A percentile compares a stretch with the other conserved stretches of the same genome.
These are phyloP conservation scores for Trametes versicolor DNA, from an alignment of 1,284 basidiomycete genomes.

Conservation along the genomic window DNA sequence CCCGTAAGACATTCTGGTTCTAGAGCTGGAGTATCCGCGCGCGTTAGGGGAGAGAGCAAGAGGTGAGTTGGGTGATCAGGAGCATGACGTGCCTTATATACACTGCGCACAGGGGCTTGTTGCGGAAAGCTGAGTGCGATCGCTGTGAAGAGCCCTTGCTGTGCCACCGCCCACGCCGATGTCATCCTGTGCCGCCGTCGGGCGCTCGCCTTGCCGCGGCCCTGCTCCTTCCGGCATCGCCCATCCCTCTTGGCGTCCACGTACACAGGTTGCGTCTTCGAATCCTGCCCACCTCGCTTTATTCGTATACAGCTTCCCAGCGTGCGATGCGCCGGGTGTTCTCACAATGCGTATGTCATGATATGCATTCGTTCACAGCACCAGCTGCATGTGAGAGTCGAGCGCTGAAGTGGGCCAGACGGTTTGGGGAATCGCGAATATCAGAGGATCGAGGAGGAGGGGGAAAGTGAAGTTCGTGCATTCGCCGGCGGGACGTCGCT, in stretches of 20 bases:
- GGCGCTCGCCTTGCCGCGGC: background rate
- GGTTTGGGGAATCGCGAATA: too few species aligned
- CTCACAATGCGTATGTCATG: too few species aligned
- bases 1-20: background rate
- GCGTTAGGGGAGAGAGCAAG: background rate
- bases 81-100: background rate
- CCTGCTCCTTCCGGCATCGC: background rate
- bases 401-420: too few species aligned
- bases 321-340: too few species aligned
- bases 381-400: too few species aligned
- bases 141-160: background rate
- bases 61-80: background rate
- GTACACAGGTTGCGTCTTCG: background rate
- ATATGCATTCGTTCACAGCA: too few species aligned
- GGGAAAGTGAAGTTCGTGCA: too few species aligned
- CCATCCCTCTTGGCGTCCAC: background rate
- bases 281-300: too few species aligned
- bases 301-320: too few species aligned
- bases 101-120: background rate
- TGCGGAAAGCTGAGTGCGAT: background rate
- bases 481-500: too few species aligned
- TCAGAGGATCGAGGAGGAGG: too few species aligned
- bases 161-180: slow-evolving; percentile 1
- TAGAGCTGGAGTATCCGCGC: background rate
- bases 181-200: slow-evolving; percentile 7